Percentiles rank a stretch among this genome's conserved stretches.
Evolutionary conservation across 345 rosid species (phyloP).

Genomic region (Acer campestre): DNA sequence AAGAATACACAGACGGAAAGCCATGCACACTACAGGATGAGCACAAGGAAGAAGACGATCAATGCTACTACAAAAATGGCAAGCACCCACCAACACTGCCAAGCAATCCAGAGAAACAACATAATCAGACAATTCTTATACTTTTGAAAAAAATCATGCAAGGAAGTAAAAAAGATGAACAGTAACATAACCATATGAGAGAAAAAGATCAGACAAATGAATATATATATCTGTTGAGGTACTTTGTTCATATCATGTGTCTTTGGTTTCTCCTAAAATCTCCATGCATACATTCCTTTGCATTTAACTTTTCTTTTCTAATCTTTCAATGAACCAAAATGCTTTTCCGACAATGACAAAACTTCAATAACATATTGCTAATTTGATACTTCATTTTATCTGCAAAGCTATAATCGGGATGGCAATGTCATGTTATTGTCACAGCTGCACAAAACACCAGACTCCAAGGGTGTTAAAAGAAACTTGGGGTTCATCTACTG

Average conservation of each 20-base stretch:
- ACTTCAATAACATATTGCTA: neutral
- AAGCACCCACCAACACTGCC: constrained; percentile 80
- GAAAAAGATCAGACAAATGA: neutral
- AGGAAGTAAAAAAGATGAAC: neutral
- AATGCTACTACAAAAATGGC: constrained; percentile 47
- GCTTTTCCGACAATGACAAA: neutral
- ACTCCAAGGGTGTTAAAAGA: neutral
- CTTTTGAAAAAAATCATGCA: neutral
- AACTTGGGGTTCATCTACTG: neutral
- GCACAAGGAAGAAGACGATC: constrained; percentile 42
- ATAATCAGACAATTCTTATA: neutral
- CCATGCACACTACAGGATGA: constrained; percentile 39
- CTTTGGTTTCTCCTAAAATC: neutral
- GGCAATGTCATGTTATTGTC: neutral
- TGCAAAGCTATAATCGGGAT: neutral
- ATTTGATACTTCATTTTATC: neutral
- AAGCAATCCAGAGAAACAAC: constrained; percentile 13
- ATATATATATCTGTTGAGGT: neutral
- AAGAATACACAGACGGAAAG: constrained; percentile 2
- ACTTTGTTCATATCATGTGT: neutral
- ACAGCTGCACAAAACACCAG: neutral
- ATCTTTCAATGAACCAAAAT: neutral
- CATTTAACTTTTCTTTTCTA: neutral
- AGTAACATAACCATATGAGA: neutral
- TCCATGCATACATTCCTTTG: too few relatives aligned